phyloP scores from a whole-genome alignment of 1,284 basidiomycete genomes.

The Apiotrichum porosum region DNA sequence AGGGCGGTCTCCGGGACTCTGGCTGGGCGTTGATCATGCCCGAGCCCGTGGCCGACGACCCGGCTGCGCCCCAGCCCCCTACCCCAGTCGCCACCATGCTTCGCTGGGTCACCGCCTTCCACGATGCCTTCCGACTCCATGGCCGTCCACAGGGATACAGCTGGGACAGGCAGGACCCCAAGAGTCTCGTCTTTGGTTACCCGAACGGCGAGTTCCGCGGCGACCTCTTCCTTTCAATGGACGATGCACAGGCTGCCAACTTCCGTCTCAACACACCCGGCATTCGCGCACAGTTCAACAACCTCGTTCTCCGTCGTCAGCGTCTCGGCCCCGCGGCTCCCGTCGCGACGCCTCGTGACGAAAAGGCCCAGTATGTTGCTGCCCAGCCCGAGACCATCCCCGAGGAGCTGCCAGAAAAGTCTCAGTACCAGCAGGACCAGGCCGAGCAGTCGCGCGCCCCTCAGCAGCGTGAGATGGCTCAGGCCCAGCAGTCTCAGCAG shows the following conservation, averaged over 20 bases:
- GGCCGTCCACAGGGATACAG: slow-evolving; percentile 73
- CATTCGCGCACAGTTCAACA: slow-evolving; percentile 60
- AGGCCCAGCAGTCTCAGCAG: neutral
- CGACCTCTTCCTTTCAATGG: slow-evolving; percentile 80
- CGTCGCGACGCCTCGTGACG: slow-evolving; percentile 12
- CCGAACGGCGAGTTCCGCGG: slow-evolving; percentile 35
- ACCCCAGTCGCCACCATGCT: slow-evolving; percentile 70
- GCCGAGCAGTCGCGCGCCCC: neutral
- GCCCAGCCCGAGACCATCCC: neutral
- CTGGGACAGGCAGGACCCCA: slow-evolving; percentile 75
- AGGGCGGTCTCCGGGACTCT: slow-evolving; percentile 55
- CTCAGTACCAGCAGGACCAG: neutral
- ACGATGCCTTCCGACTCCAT: slow-evolving; percentile 81
- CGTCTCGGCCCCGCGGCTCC: neutral
- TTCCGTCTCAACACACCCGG: slow-evolving; percentile 63
- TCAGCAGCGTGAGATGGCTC: neutral
- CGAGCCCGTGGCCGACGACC: slow-evolving; percentile 55
- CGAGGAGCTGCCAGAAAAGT: neutral
- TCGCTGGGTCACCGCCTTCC: slow-evolving; percentile 83
- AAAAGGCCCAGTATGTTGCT: neutral
- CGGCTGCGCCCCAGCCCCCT: slow-evolving; percentile 9
- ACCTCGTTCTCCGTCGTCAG: slow-evolving; percentile 65
- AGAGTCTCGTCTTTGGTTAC: slow-evolving; percentile 46
- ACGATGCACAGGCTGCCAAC: slow-evolving; percentile 71
- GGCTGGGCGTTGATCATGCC: slow-evolving; percentile 87